Evolutionary conservation across 352 stramenopile species (phyloP).

Genomic region (Hyaloperonospora brassicae): DNA sequence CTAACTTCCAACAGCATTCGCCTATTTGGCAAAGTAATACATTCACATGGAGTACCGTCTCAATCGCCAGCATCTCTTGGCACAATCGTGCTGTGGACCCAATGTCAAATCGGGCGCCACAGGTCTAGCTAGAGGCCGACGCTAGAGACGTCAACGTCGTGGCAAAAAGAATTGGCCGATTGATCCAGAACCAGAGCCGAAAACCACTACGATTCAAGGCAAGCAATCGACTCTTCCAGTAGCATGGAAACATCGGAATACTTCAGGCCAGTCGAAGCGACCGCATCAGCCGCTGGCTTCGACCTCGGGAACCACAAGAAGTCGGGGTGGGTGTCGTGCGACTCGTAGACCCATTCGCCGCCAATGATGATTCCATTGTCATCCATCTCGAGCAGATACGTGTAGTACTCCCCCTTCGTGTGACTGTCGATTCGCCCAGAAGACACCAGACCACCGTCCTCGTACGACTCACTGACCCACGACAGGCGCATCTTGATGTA

Average conservation of each 20-base stretch:
- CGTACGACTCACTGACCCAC: constrained; percentile 36
- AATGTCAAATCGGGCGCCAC: no score
- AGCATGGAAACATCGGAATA: constrained; percentile 27
- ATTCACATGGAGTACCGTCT: no score
- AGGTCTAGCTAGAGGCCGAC: no score
- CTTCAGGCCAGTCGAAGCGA: constrained; percentile 18
- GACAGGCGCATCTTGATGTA: constrained; percentile 37
- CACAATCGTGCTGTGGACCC: no score
- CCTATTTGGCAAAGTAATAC: no score
- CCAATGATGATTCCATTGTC: constrained; percentile 29
- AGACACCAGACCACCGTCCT: constrained; percentile 28
- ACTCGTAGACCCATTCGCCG: constrained; percentile 37
- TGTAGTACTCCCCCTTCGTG: constrained; percentile 26
- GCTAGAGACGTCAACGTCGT: no score
- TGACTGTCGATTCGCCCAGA: constrained; percentile 18
- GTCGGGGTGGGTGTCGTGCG: constrained; percentile 28
- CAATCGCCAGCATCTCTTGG: no score
- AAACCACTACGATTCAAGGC: constrained; percentile 3
- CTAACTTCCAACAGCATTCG: no score
- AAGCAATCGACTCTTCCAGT: constrained; percentile 19
- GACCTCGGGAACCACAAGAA: constrained; percentile 33
- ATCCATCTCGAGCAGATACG: constrained; percentile 41
- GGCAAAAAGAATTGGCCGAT: no score
- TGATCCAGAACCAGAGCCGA: no score
- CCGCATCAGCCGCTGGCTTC: constrained; percentile 18